Evolutionary conservation across 2,329 filamentous ascomycete genomes (phyloP), one percentile per base, ranked within the genome.

Genomic region (Diaporthe vexans): DNA sequence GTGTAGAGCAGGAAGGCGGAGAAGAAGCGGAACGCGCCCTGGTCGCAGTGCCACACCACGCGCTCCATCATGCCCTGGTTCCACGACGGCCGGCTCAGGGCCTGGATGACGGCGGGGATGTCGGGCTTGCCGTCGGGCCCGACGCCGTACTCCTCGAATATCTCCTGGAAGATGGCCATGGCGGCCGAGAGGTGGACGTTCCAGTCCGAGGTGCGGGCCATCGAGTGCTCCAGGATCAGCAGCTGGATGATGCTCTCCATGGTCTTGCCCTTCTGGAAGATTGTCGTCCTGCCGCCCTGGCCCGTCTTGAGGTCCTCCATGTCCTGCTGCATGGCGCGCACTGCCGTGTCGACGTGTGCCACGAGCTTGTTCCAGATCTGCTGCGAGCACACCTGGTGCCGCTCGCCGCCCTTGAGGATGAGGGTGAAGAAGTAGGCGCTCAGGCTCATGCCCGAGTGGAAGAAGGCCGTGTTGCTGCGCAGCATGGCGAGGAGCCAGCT

Each of bases 281-380:
- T 71, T 51, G 74, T 75, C 3, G 74, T 43, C 29, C 24, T 37
- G 40, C 65, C 61, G 58, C 67, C 71, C 51, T 69, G 71, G 63
- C 65, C 73, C 11, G 26, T 54, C 35, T 71, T 73, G 21, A 75
- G 57, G 52, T 75, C 74, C 51, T 75, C 71, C 74, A 75, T 73
- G 52, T 97, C 94, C 78, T 91, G 89, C 79, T 92, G 92, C 58
- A 91, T 83, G 57, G 87, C 85, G 51, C 88, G 86, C 72, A 89
- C 82, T 11, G 85, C 84, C 75, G 85, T 81, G 77, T 85, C 84
- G 71, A 87, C 82, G 76, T 88, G 86, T 7, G 76, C 80, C 74
- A 87, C 84, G 6, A 88, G 80, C 74, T 85, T 82, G 43, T 81
- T 76, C 74, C 82, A 83, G 78, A 84, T 82, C 21, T 79, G 78